Conservation (phyloP, 2,329 filamentous ascomycete species). For the Fusarium cyanostomum region DNA sequence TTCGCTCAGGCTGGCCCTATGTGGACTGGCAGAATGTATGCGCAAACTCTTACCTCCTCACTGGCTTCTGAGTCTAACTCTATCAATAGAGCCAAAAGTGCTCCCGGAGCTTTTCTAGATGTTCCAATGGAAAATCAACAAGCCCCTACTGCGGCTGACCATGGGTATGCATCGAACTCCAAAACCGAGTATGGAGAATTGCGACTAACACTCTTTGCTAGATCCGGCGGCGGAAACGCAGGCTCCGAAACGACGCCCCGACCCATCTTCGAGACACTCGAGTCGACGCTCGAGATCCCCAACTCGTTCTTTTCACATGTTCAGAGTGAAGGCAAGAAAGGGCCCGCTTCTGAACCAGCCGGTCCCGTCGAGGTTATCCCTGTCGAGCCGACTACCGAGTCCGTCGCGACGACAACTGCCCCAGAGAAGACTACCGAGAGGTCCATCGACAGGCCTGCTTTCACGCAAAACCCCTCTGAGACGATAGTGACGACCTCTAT, state of each 20-base stretch:
- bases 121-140: constrained; percentile 22
- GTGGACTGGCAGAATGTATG: constrained; percentile 47
- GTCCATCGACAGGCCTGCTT: constrained; percentile 17
- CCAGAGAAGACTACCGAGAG: constrained; percentile 14
- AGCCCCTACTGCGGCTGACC: constrained; percentile 26
- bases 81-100: constrained; percentile 33
- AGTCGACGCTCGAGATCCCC: constrained; percentile 30
- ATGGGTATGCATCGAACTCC: constrained; percentile 22
- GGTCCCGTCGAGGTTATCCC: constrained; percentile 35
- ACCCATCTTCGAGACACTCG: constrained; percentile 39
- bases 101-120: constrained; percentile 27
- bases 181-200: neutral
- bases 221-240: constrained; percentile 14
- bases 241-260: constrained; percentile 33
- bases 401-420: constrained; percentile 12
- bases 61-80: constrained; percentile 9
- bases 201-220: constrained; percentile 24
- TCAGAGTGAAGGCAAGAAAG: constrained; percentile 13
- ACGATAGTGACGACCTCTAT: constrained; percentile 34
- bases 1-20: constrained; percentile 49
- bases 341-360: constrained; percentile 3
- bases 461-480: constrained; percentile 30
- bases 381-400: constrained; percentile 9
- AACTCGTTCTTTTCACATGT: constrained; percentile 25
- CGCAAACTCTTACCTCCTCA: neutral